Evolutionary conservation across 179 eudicot species (phyloP), one percentile per base, ranked within the genome.

Genomic region (Beta corolliflora): DNA sequence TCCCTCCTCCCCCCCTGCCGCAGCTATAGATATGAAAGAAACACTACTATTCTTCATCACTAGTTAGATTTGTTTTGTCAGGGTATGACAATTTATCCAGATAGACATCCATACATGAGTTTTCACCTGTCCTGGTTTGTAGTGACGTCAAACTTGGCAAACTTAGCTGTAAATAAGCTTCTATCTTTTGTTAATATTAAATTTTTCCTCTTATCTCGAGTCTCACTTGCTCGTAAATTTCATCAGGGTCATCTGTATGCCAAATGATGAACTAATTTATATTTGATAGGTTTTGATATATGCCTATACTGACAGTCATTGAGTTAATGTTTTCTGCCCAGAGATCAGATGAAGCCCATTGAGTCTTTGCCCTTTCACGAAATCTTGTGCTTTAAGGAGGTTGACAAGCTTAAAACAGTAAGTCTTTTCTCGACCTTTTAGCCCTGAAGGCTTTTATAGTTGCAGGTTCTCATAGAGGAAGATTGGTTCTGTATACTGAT

Each of bases 321-420:
- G 9, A n/a, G 9, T 23, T 23, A 45, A 13, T 23, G 66, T 46
- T 77, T 25, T 69, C 23, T 82, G 54, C 76, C 70, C 97, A 93
- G 95, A 88, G 85, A 91, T 41, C 79, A 88, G 82, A 73, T 94
- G 91, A 89, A 73, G 85, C 95, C 98, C 56, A 86, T 90, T 31
- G 98, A 92, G 85, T 84, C 86, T 84, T 81, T 91, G 71, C 92
- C 92, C 71, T 90, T 84, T 69, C 93, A 94, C 84, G 99, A 94
- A 86, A 85, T 91, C 63, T 75, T 88, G 83, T 92, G 95, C 89
- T 94, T 91, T 83, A 88, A 89, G 86, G 77, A 90, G 80, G 92
- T 91, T 66, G 88, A 86, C 84, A 92, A 88, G 84, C 96, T 94
- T 83, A 92, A 92, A 79, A 82, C 88, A 66, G 99, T 92, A 89